Base-by-base conservation (phyloP, 495 filamentous ascomycete species). In the Neurospora cerealis region DNA sequence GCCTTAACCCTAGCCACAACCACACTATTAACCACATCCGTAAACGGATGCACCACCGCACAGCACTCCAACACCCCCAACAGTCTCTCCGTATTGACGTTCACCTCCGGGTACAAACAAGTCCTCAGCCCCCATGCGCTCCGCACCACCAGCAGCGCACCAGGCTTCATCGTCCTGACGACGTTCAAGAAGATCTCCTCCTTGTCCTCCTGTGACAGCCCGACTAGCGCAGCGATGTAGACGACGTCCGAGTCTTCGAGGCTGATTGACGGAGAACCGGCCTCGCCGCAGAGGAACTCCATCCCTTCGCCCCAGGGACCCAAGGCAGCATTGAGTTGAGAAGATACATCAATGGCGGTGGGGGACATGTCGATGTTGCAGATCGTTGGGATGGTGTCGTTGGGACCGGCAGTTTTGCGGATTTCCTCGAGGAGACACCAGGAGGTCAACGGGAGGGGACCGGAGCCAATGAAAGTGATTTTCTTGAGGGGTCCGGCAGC, bases 381-480 rank as follows among this genome's bases (percentile, higher is more conserved):
- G 11, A 81, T 71, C 0, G 73, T 70, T 0, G 73, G 71, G 0
- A 73, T 41, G 8, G 46, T 39, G 13, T 24, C 37, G n/a, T 42
- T 39, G 2, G 17, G 1, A 34, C 10, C 6, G 1, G 54, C 7
- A 2, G 6, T 62, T 3, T 32, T 15, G 2, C 54, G 28, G 0
- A 81, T 73, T 2, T 72, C 70, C 0, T 76, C 66, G 0, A 81
- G 71, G 0, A 81, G 76, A 69, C 79, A 81, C 17, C 80, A 72
- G 0, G 79, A 81, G 10, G 78, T 80, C 3, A 81, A 74, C 0
- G 79, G 79, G 1, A 81, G 74, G 8, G 79, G 79, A 7, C 79
- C 79, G 4, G 79, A 81, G 24, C 79, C 79, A 32, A 81, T 75
- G 39, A 81, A 81, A 15, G 79, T 79, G 1, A 80, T 71, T n/a